phyloP scores from a whole-genome alignment of 441 rosid species.

The Erodium trifolium region DNA sequence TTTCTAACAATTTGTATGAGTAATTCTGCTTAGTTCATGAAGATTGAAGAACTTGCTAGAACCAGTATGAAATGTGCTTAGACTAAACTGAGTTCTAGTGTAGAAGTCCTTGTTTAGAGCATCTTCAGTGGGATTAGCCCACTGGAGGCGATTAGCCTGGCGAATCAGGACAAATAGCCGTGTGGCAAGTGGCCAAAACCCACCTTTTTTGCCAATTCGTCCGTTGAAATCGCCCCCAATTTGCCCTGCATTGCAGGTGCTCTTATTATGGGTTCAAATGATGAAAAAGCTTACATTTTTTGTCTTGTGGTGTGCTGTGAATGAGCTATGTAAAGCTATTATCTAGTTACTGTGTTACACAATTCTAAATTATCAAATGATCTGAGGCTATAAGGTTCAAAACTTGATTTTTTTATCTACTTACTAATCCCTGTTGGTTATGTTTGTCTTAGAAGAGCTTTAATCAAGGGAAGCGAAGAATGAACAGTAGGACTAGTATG shows the following conservation, averaged over 20 bases:
- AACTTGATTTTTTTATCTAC: neutral
- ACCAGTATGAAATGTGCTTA: no score
- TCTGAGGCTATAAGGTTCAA: neutral
- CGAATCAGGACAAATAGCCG: no score
- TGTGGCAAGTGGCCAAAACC: no score
- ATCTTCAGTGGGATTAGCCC: no score
- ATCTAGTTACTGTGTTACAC: neutral
- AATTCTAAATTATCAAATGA: neutral
- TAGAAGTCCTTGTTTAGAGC: neutral
- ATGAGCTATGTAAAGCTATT: no score
- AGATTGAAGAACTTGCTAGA: no score
- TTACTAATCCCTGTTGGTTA: constrained; percentile 12
- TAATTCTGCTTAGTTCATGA: neutral
- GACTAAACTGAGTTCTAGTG: neutral
- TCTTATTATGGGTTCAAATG: neutral
- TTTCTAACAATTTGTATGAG: no score
- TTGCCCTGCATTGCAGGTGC: no score
- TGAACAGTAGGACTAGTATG: constrained; percentile 65
- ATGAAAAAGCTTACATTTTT: neutral
- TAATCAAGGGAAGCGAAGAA: constrained; percentile 54
- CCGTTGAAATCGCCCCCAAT: no score
- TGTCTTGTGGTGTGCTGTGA: neutral
- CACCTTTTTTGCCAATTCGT: no score
- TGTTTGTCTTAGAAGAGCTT: constrained; percentile 41
- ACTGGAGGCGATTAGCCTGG: no score